Percentiles rank a stretch among this genome's conserved stretches.
Evolutionary conservation across 2,329 filamentous ascomycete species (phyloP).

Genomic region (Calonectria pseudoturangicola): DNA sequence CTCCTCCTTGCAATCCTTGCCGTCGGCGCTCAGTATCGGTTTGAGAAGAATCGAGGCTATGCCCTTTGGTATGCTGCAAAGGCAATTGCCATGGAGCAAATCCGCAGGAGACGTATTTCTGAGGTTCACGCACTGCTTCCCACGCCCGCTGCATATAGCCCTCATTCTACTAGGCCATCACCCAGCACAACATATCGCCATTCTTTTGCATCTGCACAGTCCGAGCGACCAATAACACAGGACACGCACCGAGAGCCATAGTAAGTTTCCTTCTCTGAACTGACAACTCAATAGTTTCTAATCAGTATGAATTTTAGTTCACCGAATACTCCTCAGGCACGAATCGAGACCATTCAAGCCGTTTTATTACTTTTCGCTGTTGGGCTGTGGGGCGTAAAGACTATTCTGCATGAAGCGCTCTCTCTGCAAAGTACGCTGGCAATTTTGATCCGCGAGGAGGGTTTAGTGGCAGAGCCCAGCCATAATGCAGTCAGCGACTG

Average conservation of each 20-base stretch:
- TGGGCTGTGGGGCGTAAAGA: conserved; percentile 77
- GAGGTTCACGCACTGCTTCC: conserved; percentile 75
- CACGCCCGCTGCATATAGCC: conserved; percentile 75
- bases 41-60: conserved; percentile 75
- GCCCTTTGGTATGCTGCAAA: conserved; percentile 78
- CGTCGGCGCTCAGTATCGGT: conserved; percentile 80
- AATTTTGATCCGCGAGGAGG: conserved; percentile 75
- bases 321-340: conserved; percentile 74
- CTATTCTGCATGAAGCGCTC: conserved; percentile 76
- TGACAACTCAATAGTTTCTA: conserved; percentile 8
- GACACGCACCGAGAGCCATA: conserved; percentile 76
- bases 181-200: conserved; percentile 75
- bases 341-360: conserved; percentile 79
- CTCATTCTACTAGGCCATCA: conserved; percentile 75
- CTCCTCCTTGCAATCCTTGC: conserved; percentile 80
- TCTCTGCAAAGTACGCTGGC: conserved; percentile 75
- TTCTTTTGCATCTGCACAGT: conserved; percentile 75
- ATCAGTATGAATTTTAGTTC: conserved; percentile 62
- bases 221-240: conserved; percentile 73
- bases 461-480: conserved; percentile 69
- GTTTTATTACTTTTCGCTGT: conserved; percentile 76
- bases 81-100: conserved; percentile 75
- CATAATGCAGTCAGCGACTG: conserved; percentile 70
- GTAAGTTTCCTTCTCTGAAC: conserved; percentile 63
- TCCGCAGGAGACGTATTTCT: conserved; percentile 73